A percentile compares a stretch with the other conserved stretches of the same genome.
Evolutionary conservation across 176 grass and related monocot genomes (phyloP).

Genomic region (Oryza glumipatula): DNA sequence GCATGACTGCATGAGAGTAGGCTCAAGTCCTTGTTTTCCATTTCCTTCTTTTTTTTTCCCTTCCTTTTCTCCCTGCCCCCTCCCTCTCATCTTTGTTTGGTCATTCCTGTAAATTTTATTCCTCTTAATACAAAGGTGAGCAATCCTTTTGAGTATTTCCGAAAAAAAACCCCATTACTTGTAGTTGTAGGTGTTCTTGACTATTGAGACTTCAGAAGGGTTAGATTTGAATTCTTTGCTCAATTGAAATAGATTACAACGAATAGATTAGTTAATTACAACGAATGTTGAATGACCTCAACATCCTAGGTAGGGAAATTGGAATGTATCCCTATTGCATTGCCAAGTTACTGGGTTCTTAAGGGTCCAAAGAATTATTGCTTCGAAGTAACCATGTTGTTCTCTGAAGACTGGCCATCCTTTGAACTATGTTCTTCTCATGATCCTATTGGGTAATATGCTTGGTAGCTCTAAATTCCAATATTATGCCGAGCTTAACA

Average conservation of each 20-base stretch:
- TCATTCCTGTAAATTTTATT: too few relatives aligned
- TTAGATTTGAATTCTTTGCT: background rate
- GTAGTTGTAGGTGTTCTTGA: background rate
- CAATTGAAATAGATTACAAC: background rate
- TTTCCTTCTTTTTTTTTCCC: too few relatives aligned
- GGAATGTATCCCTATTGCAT: background rate
- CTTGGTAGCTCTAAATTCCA: background rate
- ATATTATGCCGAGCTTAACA: background rate
- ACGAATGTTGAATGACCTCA: too few relatives aligned
- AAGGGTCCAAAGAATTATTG: conserved; percentile 13
- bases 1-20: too few relatives aligned
- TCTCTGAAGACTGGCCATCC: background rate
- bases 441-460: background rate
- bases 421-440: background rate
- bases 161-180: background rate
- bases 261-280: too few relatives aligned
- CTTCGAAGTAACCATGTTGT: conserved; percentile 1
- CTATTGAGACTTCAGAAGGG: background rate
- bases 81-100: too few relatives aligned
- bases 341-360: background rate
- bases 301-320: background rate
- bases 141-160: too few relatives aligned
- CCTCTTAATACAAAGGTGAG: too few relatives aligned
- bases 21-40: too few relatives aligned
- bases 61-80: too few relatives aligned